Percentiles rank a stretch among this genome's conserved stretches.
These are phyloP conservation scores for Zoysia matrella DNA, from an alignment of 202 grass and related monocot genomes.

Conservation along the genomic window DNA sequence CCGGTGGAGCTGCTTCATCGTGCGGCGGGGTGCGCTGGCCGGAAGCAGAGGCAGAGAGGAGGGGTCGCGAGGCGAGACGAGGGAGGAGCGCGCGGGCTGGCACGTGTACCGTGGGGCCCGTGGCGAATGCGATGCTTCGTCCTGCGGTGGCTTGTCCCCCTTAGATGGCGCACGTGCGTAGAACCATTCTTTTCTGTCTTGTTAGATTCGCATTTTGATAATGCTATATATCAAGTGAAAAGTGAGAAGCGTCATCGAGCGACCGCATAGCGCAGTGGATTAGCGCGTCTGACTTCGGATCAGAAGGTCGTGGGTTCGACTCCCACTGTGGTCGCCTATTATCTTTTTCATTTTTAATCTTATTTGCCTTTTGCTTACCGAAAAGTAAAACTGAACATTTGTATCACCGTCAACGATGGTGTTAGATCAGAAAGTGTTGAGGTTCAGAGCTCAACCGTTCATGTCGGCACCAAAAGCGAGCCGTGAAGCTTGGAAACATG, in stretches of 20 bases:
- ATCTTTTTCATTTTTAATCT: background rate
- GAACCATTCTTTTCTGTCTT: slow-evolving; percentile 6
- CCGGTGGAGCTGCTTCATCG: slow-evolving; percentile 55
- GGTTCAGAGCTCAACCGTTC: too few species aligned
- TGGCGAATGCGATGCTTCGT: slow-evolving; percentile 39
- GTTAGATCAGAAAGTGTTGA: too few species aligned
- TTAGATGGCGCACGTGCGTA: slow-evolving; percentile 52
- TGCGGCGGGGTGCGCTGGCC: slow-evolving; percentile 32
- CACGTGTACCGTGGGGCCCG: slow-evolving; percentile 30
- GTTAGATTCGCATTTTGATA: too few species aligned
- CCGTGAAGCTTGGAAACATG: too few species aligned
- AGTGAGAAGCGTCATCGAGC: background rate
- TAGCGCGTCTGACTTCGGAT: slow-evolving; percentile 99
- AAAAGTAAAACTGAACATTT: too few species aligned
- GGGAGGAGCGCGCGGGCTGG: background rate
- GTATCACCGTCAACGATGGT: too few species aligned
- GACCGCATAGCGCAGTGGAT: slow-evolving; percentile 99
- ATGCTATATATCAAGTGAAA: accelerated
- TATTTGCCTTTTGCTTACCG: too few species aligned
- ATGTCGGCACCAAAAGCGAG: too few species aligned
- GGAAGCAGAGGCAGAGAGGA: slow-evolving; percentile 26
- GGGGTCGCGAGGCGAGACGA: background rate
- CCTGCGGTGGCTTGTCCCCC: slow-evolving; percentile 30
- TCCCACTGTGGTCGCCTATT: slow-evolving; percentile 37
- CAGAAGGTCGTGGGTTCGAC: slow-evolving; percentile 99